These are phyloP conservation scores for Termitomyces sp. DNA, from an alignment of 768 basidiomycete species.

Conservation along the genomic window DNA sequence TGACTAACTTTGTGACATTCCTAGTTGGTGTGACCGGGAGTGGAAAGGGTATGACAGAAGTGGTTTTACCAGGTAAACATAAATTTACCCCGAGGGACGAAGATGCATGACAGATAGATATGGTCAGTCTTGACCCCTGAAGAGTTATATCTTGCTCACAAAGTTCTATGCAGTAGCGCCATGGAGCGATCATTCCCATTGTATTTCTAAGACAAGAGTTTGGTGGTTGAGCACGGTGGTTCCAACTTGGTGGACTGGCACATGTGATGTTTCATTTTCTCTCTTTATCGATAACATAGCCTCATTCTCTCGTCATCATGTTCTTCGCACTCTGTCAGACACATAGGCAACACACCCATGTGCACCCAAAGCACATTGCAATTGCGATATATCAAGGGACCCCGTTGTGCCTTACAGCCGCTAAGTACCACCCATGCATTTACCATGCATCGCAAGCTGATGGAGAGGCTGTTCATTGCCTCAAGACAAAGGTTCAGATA, in stretches of 20 bases:
- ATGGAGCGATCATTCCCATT: not conserved
- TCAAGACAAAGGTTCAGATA: not conserved
- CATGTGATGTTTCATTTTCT: constrained; percentile 30
- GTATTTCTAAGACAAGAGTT: constrained; percentile 1
- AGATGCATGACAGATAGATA: constrained; percentile 22
- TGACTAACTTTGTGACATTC: constrained; percentile 19
- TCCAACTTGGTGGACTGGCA: constrained; percentile 9
- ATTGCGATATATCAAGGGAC: constrained; percentile 1
- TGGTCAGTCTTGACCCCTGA: constrained; percentile 1
- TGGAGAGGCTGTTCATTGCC: constrained; percentile 1
- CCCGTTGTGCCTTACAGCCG: constrained; percentile 10
- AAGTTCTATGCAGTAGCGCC: not conserved
- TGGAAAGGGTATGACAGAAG: constrained; percentile 86
- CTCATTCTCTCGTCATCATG: constrained; percentile 24
- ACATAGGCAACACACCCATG: constrained; percentile 3
- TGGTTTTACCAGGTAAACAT: constrained; percentile 64
- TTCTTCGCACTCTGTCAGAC: constrained; percentile 14
- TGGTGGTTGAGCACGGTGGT: not conserved
- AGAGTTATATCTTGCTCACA: not conserved
- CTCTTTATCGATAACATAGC: constrained; percentile 19
- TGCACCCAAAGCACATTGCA: constrained; percentile 1
- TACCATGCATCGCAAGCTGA: constrained; percentile 10
- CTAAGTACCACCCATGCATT: constrained; percentile 20
- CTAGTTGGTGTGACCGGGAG: constrained; percentile 89
- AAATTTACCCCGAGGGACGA: constrained; percentile 61